phyloP scores from a whole-genome alignment of 2,329 filamentous ascomycete species.

The Verticillium nonalfalfae region DNA sequence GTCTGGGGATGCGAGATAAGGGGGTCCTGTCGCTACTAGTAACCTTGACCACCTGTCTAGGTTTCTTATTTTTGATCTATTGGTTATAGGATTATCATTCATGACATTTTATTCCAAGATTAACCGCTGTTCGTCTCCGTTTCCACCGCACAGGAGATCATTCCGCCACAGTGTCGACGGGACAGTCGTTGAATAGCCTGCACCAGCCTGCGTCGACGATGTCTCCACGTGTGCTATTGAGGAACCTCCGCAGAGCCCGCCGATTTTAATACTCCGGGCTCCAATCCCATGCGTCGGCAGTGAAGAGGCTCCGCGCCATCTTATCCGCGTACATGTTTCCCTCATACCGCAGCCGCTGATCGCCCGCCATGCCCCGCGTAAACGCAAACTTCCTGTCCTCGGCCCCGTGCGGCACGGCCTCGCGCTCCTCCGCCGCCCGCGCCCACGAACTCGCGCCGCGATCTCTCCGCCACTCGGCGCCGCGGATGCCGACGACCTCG shows the following conservation, averaged over 20 bases:
- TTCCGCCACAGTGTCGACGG: too few relatives aligned
- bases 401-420: conserved; percentile 4
- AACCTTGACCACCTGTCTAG: too few relatives aligned
- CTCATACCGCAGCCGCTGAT: conserved; percentile 42
- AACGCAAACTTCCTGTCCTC: conserved; percentile 34
- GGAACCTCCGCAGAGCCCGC: background rate
- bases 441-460: conserved; percentile 34
- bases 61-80: too few relatives aligned
- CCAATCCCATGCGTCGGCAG: conserved; percentile 54
- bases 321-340: conserved; percentile 42
- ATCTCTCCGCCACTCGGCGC: conserved; percentile 39
- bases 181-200: too few relatives aligned
- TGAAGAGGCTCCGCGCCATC: conserved; percentile 48
- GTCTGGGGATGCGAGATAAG: too few relatives aligned
- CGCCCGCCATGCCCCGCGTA: conserved; percentile 41
- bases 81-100: too few relatives aligned
- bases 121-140: too few relatives aligned
- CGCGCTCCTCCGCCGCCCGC: conserved; percentile 11
- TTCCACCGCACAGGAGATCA: too few relatives aligned
- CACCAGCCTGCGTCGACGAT: too few relatives aligned
- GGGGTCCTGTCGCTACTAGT: too few relatives aligned
- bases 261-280: conserved; percentile 34
- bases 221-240: too few relatives aligned
- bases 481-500: conserved; percentile 33
- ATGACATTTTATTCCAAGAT: too few relatives aligned